Evolutionary conservation across 192 early-diverging fungal genomes (phyloP), one percentile per base, ranked within the genome.

Genomic region (Coemansia sp.): DNA sequence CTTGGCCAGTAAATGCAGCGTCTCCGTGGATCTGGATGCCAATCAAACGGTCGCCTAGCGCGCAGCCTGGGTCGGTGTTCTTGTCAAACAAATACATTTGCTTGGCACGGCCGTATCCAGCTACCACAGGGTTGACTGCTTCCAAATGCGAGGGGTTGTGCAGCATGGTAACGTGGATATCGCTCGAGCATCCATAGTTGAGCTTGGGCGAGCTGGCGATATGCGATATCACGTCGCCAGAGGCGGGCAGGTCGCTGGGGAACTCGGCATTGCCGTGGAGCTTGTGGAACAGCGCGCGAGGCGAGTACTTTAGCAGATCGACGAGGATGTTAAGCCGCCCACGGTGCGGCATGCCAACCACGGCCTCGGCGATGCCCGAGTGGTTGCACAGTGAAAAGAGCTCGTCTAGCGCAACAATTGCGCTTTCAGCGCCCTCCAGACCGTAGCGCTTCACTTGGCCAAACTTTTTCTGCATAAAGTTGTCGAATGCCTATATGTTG

Each of bases 91-190:
- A 77, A 58, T 89, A 79, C 89, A 98, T 95, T 72, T 98, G 97
- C 77, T 94, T 91, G 32, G 96, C 94, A 12, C 97, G 90, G 0
- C 95, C 94, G 72, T 98, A 97, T 42, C 97, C 97, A 78, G 96
- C 88, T 27, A 94, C 94, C 2, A 98, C 95, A 0, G 97, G 94
- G 84, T 98, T 98, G 34, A 95, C 92, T 2, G 96, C 95, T 74
- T 94, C 96, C n/a, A 98, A 83, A 73, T 98, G 97, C 5, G 95
- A 97, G 12, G 97, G 97, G 79, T 98, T 98, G 83, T 94, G 93
- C n/a, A 97, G 79, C 85, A 97, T 86, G 2, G 94, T 93, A 6
- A 96, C 92, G 59, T 94, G 89, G 19, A 97, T 70, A 39, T 77
- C 73, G 7, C 75, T 64, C 29, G 68, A 64, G 65, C 68, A 67